Evolutionary conservation across 257 asterid species (phyloP).

Genomic region (Solanum gracilifrons): DNA sequence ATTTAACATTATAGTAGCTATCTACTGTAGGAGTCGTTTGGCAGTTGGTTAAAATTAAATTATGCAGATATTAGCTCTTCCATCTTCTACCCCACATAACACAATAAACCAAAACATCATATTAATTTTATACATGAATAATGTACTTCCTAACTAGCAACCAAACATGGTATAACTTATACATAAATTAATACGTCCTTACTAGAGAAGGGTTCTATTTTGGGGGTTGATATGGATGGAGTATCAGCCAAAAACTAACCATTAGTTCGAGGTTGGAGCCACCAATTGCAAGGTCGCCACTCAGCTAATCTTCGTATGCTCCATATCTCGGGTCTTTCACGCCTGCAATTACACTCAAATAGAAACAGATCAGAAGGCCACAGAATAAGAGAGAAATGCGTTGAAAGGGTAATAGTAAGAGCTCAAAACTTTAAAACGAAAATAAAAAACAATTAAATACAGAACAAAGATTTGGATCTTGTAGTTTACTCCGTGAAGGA

Average conservation of each 20-base stretch:
- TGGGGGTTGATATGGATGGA: neutral
- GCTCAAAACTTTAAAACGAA: neutral
- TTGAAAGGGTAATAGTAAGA: neutral
- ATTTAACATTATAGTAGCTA: neutral
- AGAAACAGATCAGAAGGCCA: neutral
- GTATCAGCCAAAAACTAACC: slow-evolving; percentile 31
- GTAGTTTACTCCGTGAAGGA: neutral
- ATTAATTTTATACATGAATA: neutral
- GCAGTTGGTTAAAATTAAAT: neutral
- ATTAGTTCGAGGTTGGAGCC: slow-evolving; percentile 49
- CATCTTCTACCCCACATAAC: neutral
- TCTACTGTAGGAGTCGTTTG: neutral
- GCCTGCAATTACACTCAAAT: slow-evolving; percentile 22
- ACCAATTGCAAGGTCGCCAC: slow-evolving; percentile 97
- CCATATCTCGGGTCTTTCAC: slow-evolving; percentile 67
- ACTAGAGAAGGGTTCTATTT: neutral
- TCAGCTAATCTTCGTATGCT: slow-evolving; percentile 56
- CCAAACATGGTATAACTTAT: neutral
- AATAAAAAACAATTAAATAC: neutral
- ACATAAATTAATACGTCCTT: neutral
- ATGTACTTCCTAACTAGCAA: neutral
- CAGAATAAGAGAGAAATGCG: neutral
- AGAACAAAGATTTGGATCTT: neutral
- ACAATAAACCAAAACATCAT: neutral
- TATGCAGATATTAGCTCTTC: neutral